phyloP scores from a whole-genome alignment of 169 alveolate species.

The Eimeria mitis region DNA sequence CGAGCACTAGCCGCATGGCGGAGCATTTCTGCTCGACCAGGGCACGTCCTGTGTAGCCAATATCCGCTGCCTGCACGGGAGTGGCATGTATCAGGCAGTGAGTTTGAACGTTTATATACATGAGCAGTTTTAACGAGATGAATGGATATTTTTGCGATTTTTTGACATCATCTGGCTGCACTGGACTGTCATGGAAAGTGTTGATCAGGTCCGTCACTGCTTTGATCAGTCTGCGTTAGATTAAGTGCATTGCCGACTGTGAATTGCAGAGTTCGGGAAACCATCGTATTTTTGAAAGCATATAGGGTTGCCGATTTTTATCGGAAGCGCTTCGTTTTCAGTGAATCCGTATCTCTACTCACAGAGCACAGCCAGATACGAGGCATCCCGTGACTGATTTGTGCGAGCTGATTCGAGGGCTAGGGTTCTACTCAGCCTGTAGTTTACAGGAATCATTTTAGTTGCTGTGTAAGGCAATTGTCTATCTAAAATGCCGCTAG shows the following conservation, averaged over 20 bases:
- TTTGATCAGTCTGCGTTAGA: too few relatives aligned
- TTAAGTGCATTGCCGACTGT: background rate
- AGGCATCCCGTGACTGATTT: background rate
- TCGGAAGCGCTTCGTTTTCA: background rate
- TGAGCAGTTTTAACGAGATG: background rate
- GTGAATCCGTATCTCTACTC: background rate
- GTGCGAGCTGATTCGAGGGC: background rate
- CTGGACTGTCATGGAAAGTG: background rate
- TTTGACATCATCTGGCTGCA: background rate
- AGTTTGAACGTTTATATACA: background rate
- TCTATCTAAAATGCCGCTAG: too few relatives aligned
- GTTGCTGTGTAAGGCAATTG: background rate
- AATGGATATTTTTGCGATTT: background rate
- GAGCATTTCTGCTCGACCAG: background rate
- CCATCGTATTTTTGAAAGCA: background rate
- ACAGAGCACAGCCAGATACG: background rate
- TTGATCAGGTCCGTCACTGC: background rate
- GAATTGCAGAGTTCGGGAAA: background rate
- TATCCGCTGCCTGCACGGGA: background rate
- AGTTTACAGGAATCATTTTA: background rate
- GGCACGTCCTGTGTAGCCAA: background rate
- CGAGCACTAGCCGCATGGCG: background rate
- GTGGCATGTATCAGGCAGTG: background rate
- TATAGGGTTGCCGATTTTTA: background rate
- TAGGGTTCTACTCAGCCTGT: background rate